These are phyloP conservation scores for Grammothele lineata DNA, from an alignment of 768 basidiomycete genomes.

Conservation along the genomic window DNA sequence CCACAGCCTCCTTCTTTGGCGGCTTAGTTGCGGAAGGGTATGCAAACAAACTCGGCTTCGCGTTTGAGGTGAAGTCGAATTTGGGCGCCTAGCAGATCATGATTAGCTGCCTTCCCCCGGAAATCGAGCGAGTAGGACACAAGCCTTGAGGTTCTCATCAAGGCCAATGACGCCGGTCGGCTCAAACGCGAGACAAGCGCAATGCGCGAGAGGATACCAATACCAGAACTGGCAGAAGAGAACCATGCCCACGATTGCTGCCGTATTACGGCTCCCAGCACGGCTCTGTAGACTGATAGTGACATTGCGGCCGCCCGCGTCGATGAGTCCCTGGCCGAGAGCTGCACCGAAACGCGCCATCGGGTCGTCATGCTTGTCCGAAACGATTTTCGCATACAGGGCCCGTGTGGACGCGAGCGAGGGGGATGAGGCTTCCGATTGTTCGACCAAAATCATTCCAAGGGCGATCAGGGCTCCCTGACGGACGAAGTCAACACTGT, in stretches of 20 bases:
- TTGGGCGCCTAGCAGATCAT: slow-evolving; percentile 68
- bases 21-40: slow-evolving; percentile 86
- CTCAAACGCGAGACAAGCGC: slow-evolving; percentile 87
- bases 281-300: slow-evolving; percentile 92
- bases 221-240: slow-evolving; percentile 99
- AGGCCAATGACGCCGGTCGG: slow-evolving; percentile 95
- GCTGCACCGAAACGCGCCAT: slow-evolving; percentile 98
- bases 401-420: slow-evolving; percentile 76
- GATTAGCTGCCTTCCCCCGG: not conserved
- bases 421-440: slow-evolving; percentile 86
- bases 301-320: slow-evolving; percentile 95
- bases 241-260: slow-evolving; percentile 95
- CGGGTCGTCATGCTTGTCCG: slow-evolving; percentile 97
- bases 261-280: slow-evolving; percentile 89
- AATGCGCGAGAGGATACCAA: slow-evolving; percentile 97
- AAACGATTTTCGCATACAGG: slow-evolving; percentile 85
- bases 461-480: slow-evolving; percentile 96
- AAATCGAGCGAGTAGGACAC: slow-evolving; percentile 7
- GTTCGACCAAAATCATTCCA: slow-evolving; percentile 95
- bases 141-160: slow-evolving; percentile 78
- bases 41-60: slow-evolving; percentile 86
- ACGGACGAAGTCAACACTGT: slow-evolving; percentile 96
- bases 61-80: slow-evolving; percentile 89
- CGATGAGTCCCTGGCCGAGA: slow-evolving; percentile 93
- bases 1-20: slow-evolving; percentile 86